These are phyloP conservation scores for Mortierella antarctica DNA, from an alignment of 192 early-diverging fungal genomes.

Conservation along the genomic window DNA sequence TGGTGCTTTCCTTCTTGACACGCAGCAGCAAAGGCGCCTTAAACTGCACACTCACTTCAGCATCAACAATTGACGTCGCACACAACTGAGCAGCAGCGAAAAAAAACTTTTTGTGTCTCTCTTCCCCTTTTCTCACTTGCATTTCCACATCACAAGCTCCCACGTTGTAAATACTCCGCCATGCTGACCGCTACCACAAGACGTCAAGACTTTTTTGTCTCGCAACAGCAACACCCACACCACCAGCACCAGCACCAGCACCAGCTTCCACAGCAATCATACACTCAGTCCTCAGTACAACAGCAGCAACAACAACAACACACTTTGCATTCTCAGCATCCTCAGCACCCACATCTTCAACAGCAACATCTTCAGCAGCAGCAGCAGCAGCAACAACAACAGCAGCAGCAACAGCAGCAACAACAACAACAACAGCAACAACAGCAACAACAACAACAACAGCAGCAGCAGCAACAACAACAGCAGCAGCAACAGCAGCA, in stretches of 20 bases:
- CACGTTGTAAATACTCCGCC: slow-evolving; percentile 9
- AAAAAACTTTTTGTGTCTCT: neutral
- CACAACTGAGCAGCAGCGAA: too few species aligned
- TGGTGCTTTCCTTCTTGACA: neutral
- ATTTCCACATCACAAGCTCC: neutral
- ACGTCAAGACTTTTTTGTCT: slow-evolving; percentile 33
- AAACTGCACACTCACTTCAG: too few species aligned
- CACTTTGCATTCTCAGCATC: slow-evolving; percentile 8
- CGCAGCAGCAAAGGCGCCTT: neutral
- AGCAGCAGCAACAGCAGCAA: slow-evolving; percentile 15
- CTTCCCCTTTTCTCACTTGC: neutral
- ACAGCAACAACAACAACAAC: slow-evolving; percentile 29
- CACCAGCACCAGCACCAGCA: slow-evolving; percentile 8
- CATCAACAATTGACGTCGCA: too few species aligned
- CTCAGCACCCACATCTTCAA: slow-evolving; percentile 6
- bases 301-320: slow-evolving; percentile 11
- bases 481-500: slow-evolving; percentile 24
- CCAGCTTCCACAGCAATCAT: slow-evolving; percentile 5
- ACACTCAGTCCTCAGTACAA: slow-evolving; percentile 7
- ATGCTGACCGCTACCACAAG: slow-evolving; percentile 52
- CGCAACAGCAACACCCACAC: slow-evolving; percentile 26
- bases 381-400: slow-evolving; percentile 30
- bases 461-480: slow-evolving; percentile 27
- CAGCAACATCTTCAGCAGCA: slow-evolving; percentile 9
- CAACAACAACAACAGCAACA: slow-evolving; percentile 33